A percentile compares a stretch with the other conserved stretches of the same genome.
phyloP scores from a whole-genome alignment of 176 grass and related monocot species.

The Coix lacrymajobi region DNA sequence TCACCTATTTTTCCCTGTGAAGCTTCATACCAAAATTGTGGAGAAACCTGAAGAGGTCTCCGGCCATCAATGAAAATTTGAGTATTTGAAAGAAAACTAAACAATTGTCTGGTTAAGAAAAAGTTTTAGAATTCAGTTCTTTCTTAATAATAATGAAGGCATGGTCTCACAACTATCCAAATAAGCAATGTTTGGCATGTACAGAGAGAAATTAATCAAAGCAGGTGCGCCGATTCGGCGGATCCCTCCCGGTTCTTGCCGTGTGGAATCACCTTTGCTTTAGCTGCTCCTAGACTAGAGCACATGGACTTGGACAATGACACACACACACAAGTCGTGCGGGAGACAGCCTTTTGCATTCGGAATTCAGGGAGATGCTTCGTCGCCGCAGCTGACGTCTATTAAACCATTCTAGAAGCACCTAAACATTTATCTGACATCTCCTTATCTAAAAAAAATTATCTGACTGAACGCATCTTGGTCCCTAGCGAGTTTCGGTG shows the following conservation, averaged over 20 bases:
- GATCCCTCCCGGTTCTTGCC: background rate
- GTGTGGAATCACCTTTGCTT: background rate
- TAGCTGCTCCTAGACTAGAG: background rate
- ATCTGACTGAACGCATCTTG: too few relatives aligned
- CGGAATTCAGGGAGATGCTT: background rate
- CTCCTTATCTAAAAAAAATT: too few relatives aligned
- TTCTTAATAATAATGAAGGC: background rate
- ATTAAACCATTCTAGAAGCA: background rate
- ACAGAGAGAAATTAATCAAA: background rate
- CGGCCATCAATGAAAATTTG: background rate
- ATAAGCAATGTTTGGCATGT: background rate
- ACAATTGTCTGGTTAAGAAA: background rate
- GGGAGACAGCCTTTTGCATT: background rate
- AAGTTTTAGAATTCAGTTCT: background rate
- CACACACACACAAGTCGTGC: too few relatives aligned
- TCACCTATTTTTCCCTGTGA: background rate
- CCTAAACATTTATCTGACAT: background rate
- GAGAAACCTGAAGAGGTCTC: background rate
- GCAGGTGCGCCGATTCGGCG: background rate
- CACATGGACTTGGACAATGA: background rate
- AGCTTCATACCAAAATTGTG: background rate
- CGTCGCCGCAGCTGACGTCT: background rate
- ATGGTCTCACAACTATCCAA: background rate
- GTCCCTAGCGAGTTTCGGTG: too few relatives aligned
- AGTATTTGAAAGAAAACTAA: background rate